A percentile compares a stretch with the other conserved stretches of the same genome.
These are phyloP conservation scores for Cyclotella baltica DNA, from an alignment of 108 stramenopile species.

Conservation along the genomic window DNA sequence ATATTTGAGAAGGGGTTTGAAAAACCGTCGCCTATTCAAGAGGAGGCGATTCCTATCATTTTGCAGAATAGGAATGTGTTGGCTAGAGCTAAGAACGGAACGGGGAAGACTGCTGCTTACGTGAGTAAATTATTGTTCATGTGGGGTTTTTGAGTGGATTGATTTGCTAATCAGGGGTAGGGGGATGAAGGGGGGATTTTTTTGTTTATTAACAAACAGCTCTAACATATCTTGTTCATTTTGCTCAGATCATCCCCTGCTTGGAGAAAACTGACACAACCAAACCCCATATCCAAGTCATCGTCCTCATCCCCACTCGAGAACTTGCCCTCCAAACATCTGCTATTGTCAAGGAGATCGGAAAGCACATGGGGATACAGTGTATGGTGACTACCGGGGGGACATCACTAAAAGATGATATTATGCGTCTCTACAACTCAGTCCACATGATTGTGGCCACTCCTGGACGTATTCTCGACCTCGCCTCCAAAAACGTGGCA, in stretches of 20 bases:
- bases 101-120: constrained; percentile 99
- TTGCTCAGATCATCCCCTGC: constrained; percentile 91
- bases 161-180: background rate
- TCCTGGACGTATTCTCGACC: constrained; percentile 97
- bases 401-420: constrained; percentile 97
- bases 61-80: constrained; percentile 96
- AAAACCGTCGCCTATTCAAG: constrained; percentile 98
- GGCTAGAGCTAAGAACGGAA: constrained; percentile 97
- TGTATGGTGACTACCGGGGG: constrained; percentile 99
- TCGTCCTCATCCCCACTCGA: constrained; percentile 97
- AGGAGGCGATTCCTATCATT: constrained; percentile 98
- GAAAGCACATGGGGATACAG: constrained; percentile 97
- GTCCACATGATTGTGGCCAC: constrained; percentile 97
- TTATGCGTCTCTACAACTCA: constrained; percentile 97
- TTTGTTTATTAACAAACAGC: background rate
- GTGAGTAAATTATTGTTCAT: background rate
- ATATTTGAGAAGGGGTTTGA: constrained; percentile 99
- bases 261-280: constrained; percentile 96
- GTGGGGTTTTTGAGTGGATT: background rate
- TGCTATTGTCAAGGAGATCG: constrained; percentile 98
- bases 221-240: background rate
- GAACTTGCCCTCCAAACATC: constrained; percentile 99
- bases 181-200: background rate
- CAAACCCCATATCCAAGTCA: constrained; percentile 88
- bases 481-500: constrained; percentile 96